Conservation (phyloP, 441 rosid genomes). For the Mallotus repandus region DNA sequence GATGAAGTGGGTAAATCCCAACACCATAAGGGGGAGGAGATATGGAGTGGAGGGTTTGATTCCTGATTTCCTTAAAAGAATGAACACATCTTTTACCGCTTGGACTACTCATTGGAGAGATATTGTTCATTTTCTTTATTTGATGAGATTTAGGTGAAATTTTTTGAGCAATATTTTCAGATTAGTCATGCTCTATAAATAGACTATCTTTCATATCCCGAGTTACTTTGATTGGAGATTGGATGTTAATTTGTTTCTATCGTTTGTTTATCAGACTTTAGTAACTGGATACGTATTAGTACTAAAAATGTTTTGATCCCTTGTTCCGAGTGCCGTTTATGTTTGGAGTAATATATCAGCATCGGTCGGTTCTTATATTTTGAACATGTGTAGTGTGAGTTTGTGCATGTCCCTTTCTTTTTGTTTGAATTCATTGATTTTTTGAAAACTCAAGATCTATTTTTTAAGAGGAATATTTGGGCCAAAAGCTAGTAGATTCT, state of each 20-base stretch:
- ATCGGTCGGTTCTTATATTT: neutral
- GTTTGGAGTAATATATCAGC: conserved; percentile 7
- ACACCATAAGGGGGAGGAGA: too few species aligned
- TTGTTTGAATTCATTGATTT: neutral
- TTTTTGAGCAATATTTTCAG: conserved; percentile 8
- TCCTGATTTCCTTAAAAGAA: too few species aligned
- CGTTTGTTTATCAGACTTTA: conserved; percentile 20
- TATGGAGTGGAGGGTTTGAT: too few species aligned
- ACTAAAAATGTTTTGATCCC: neutral
- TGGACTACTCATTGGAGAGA: too few species aligned
- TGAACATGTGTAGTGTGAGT: neutral
- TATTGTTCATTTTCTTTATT: neutral
- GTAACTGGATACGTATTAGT: too few species aligned
- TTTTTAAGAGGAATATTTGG: neutral
- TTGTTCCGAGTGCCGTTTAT: neutral
- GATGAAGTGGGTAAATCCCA: too few species aligned
- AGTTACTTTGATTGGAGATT: conserved; percentile 6
- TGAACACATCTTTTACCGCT: too few species aligned
- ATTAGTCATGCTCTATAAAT: conserved; percentile 10
- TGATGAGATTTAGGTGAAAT: conserved; percentile 15
- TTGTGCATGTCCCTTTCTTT: neutral
- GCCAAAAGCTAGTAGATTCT: neutral
- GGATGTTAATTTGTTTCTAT: conserved; percentile 18
- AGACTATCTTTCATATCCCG: conserved; percentile 10
- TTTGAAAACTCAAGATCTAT: neutral